Evolutionary conservation across 805 yeast genomes (phyloP).

Genomic region (Priceomyces medius): DNA sequence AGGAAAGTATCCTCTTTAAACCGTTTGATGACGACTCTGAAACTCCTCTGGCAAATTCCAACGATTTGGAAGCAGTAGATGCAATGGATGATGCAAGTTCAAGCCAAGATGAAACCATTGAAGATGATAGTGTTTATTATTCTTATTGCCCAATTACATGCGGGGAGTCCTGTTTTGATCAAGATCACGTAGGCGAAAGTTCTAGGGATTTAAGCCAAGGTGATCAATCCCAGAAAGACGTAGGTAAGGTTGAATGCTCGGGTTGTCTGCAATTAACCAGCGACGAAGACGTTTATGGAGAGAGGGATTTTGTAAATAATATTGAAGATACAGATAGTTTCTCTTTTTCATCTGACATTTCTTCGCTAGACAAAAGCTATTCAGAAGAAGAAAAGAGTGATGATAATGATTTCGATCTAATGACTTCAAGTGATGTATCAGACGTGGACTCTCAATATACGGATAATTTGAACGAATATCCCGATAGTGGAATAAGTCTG

Average conservation of each 20-base stretch:
- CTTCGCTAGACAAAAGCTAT: background rate
- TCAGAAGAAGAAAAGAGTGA: conserved; percentile 9
- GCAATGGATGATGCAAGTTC: background rate
- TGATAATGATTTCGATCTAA: conserved; percentile 7
- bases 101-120: conserved; percentile 3
- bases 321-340: background rate
- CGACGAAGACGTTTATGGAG: conserved; percentile 5
- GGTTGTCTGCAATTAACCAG: background rate
- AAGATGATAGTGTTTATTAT: background rate
- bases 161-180: background rate
- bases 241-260: background rate
- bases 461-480: background rate
- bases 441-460: background rate
- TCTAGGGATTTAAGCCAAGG: background rate
- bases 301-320: background rate
- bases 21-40: conserved; percentile 8
- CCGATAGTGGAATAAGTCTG: background rate
- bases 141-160: background rate
- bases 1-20: conserved; percentile 13
- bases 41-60: background rate
- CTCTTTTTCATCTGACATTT: background rate
- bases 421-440: background rate
- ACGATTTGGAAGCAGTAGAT: background rate
- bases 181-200: background rate
- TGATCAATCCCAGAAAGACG: background rate